These are phyloP conservation scores for Mucor plumbeus DNA, from an alignment of 371 early-diverging fungal species.

Conservation along the genomic window DNA sequence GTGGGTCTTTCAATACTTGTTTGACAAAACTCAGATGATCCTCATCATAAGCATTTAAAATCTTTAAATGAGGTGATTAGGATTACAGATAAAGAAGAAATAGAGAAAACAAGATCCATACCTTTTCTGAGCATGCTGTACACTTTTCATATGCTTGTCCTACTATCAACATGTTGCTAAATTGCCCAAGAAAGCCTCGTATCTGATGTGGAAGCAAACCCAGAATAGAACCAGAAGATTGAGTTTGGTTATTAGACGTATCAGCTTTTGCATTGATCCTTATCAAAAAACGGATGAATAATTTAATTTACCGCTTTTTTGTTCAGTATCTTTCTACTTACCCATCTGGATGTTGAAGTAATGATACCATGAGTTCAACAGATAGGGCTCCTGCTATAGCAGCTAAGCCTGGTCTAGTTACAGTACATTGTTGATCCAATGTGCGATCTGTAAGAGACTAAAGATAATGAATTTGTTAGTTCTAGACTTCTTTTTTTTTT, in stretches of 20 bases:
- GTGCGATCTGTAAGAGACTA: conserved; percentile 93
- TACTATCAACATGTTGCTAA: conserved; percentile 81
- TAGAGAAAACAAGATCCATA: conserved; percentile 22
- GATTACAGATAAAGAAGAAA: neutral
- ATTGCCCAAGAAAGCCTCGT: conserved; percentile 87
- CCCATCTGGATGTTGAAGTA: conserved; percentile 86
- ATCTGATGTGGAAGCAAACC: conserved; percentile 92
- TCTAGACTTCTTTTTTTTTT: neutral
- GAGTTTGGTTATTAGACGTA: conserved; percentile 18
- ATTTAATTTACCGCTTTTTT: neutral
- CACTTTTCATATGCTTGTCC: conserved; percentile 89
- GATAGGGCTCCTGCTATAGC: conserved; percentile 86
- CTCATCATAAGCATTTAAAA: conserved; percentile 66
- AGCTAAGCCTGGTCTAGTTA: conserved; percentile 94
- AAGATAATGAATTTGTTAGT: neutral
- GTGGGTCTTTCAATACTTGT: conserved; percentile 73
- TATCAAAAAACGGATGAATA: conserved; percentile 6
- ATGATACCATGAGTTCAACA: conserved; percentile 89
- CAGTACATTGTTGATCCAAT: conserved; percentile 97
- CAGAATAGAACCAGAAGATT: conserved; percentile 43
- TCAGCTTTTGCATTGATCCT: conserved; percentile 49
- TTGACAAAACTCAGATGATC: conserved; percentile 76
- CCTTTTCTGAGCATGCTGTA: conserved; percentile 86
- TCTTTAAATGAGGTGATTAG: conserved; percentile 22
- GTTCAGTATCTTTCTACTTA: conserved; percentile 31